Conservation (phyloP, 2,329 filamentous ascomycete genomes). For the Scleromitrula shiraiana region DNA sequence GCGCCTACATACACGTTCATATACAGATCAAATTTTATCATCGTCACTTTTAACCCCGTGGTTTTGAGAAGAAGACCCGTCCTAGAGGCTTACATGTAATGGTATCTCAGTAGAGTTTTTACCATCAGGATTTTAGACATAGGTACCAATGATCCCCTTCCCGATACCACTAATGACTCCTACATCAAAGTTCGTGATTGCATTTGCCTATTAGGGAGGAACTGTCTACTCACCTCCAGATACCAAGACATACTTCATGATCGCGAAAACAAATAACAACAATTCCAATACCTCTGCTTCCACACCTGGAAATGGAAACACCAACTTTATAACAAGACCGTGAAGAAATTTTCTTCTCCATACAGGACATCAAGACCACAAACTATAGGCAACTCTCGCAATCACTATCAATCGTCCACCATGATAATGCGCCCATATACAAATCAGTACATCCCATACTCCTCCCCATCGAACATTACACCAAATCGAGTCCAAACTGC, state of each 20-base stretch:
- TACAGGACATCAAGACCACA: too few relatives aligned
- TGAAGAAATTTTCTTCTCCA: too few relatives aligned
- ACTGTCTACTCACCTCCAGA: conserved; percentile 51
- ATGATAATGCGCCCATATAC: too few relatives aligned
- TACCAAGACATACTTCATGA: conserved; percentile 74
- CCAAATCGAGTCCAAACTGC: too few relatives aligned
- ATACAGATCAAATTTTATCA: conserved; percentile 65
- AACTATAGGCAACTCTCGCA: too few relatives aligned
- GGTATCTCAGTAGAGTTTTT: background rate
- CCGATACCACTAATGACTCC: conserved; percentile 49
- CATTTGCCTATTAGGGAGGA: background rate
- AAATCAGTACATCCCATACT: too few relatives aligned
- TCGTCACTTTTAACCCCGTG: conserved; percentile 63
- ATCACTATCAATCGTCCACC: too few relatives aligned
- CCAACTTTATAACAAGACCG: too few relatives aligned
- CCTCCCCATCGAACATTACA: too few relatives aligned
- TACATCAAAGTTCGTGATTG: conserved; percentile 19
- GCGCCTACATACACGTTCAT: conserved; percentile 56
- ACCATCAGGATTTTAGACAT: background rate
- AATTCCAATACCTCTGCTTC: too few relatives aligned
- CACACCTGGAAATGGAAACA: too few relatives aligned
- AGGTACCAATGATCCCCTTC: conserved; percentile 59
- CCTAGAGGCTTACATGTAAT: conserved; percentile 54
- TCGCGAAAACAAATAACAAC: background rate
- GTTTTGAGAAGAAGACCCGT: conserved; percentile 73